A percentile compares a stretch with the other conserved stretches of the same genome.
phyloP scores from a whole-genome alignment of 768 basidiomycete species.

The Phylloporus rhodoxanthus region DNA sequence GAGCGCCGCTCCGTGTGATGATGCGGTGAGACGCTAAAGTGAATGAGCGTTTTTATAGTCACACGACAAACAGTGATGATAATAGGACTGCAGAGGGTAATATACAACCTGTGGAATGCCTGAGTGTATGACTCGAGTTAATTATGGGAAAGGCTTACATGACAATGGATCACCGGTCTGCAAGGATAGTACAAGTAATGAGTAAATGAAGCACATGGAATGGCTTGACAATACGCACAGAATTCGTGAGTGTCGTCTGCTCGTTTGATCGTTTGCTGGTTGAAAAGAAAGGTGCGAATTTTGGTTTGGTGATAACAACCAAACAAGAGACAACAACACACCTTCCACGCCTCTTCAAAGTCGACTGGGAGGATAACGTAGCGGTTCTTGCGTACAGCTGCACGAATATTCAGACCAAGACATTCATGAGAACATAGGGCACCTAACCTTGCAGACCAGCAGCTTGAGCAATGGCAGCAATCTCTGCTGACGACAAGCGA shows the following conservation, averaged over 20 bases:
- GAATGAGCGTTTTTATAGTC: constrained; percentile 49
- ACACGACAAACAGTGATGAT: constrained; percentile 9
- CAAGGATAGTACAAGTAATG: constrained; percentile 1
- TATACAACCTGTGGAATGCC: constrained; percentile 27
- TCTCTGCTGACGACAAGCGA: constrained; percentile 91
- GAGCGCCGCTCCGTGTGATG: constrained; percentile 62
- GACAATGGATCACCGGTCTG: constrained; percentile 36
- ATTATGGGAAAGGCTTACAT: constrained; percentile 35
- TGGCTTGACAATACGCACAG: constrained; percentile 49
- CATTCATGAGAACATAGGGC: background rate
- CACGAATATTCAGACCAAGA: constrained; percentile 5
- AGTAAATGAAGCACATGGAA: constrained; percentile 1
- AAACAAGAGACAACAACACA: constrained; percentile 57
- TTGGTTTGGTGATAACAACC: constrained; percentile 33
- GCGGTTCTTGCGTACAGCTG: constrained; percentile 93
- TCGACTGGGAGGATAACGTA: constrained; percentile 95
- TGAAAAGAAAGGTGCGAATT: constrained; percentile 29
- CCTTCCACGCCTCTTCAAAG: constrained; percentile 99
- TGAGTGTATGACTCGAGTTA: constrained; percentile 17
- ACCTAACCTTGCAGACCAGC: constrained; percentile 86
- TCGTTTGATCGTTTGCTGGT: constrained; percentile 93
- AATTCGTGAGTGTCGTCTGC: constrained; percentile 96
- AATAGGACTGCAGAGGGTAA: constrained; percentile 31
- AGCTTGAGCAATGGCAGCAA: constrained; percentile 91
- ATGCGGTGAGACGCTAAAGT: constrained; percentile 79